phyloP scores from a whole-genome alignment of 2,329 filamentous ascomycete species.

The Ophiostoma sp. region DNA sequence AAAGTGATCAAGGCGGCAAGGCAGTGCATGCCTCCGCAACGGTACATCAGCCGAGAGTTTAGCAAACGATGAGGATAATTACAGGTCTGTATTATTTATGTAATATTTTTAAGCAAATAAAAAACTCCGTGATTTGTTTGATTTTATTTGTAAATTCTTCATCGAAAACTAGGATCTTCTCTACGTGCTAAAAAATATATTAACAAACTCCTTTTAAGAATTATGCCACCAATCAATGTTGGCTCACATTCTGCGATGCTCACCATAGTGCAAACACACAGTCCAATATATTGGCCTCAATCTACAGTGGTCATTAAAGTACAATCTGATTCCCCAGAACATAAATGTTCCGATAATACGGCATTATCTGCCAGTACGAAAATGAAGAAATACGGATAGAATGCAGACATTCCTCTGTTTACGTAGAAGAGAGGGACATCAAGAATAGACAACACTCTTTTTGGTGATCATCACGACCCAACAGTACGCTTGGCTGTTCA shows the following conservation, averaged over 20 bases:
- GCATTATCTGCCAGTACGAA: background rate
- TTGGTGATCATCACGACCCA: background rate
- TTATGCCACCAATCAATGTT: conserved; percentile 13
- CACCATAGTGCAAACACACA: background rate
- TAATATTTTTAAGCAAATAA: background rate
- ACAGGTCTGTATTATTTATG: background rate
- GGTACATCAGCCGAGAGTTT: conserved; percentile 2
- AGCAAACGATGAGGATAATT: background rate
- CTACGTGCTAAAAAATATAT: conserved; percentile 29
- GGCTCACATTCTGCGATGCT: background rate
- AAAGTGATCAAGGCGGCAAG: background rate
- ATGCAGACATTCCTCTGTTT: no score
- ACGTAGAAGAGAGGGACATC: background rate
- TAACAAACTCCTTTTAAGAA: background rate
- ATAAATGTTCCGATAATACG: background rate
- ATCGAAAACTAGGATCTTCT: no score
- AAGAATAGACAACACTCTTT: background rate
- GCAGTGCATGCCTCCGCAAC: background rate
- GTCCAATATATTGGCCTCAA: background rate
- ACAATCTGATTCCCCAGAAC: background rate
- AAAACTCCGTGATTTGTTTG: background rate
- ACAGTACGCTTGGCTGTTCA: background rate
- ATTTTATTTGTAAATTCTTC: background rate
- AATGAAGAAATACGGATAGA: no score
- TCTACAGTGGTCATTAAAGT: background rate